These are phyloP conservation scores for Linnemannia exigua DNA, from an alignment of 192 early-diverging fungal genomes.

Conservation along the genomic window DNA sequence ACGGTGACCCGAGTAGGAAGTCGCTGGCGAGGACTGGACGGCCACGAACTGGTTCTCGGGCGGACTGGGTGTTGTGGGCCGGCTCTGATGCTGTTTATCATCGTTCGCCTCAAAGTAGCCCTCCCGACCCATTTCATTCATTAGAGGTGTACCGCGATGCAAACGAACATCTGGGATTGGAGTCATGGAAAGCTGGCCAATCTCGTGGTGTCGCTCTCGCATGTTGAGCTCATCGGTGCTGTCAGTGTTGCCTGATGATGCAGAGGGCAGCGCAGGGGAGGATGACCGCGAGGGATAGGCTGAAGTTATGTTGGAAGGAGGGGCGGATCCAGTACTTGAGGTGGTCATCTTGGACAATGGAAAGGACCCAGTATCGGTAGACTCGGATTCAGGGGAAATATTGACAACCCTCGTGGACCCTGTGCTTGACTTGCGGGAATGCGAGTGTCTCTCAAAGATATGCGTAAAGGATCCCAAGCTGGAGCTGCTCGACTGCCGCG, in stretches of 20 bases:
- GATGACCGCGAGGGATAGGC: not conserved
- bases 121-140: conserved; percentile 15
- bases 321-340: not conserved
- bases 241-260: not conserved
- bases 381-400: conserved; percentile 30
- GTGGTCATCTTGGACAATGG: not conserved
- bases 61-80: conserved; percentile 15
- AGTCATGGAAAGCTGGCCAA: conserved; percentile 14
- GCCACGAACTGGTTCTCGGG: not conserved
- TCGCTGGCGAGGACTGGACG: conserved; percentile 14
- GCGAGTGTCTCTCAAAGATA: conserved; percentile 9
- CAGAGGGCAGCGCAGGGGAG: conserved; percentile 9
- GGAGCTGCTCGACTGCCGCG: conserved; percentile 38
- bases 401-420: conserved; percentile 35
- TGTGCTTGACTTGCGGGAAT: conserved; percentile 30
- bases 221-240: not conserved
- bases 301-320: not conserved
- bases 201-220: not conserved
- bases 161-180: conserved; percentile 5
- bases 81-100: not conserved
- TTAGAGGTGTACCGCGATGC: conserved; percentile 8
- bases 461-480: conserved; percentile 35
- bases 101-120: not conserved
- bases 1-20: not conserved
- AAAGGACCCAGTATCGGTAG: not conserved